phyloP scores from a whole-genome alignment of 768 basidiomycete genomes.

The Mycena pura region DNA sequence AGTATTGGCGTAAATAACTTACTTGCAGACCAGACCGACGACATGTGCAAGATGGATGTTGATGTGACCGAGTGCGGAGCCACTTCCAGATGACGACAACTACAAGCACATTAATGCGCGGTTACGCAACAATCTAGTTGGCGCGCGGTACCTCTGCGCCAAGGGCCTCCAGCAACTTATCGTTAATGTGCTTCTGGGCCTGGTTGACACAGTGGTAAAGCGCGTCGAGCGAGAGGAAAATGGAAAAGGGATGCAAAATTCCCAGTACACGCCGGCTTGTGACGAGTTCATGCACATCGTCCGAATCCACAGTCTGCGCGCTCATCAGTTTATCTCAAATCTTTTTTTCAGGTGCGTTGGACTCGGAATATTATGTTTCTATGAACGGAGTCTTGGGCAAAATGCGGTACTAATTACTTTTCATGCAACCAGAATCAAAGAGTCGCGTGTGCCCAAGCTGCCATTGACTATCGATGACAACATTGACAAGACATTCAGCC shows the following conservation, averaged over 20 bases:
- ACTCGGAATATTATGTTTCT: slow-evolving; percentile 28
- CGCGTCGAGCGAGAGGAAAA: slow-evolving; percentile 32
- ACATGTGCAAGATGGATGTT: too few species aligned
- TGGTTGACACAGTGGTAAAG: slow-evolving; percentile 37
- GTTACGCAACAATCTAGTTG: too few species aligned
- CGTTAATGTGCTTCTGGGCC: slow-evolving; percentile 34
- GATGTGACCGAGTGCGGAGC: too few species aligned
- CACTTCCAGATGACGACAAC: too few species aligned
- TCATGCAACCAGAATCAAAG: background rate
- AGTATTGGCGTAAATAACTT: too few species aligned
- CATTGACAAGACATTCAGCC: slow-evolving; percentile 28
- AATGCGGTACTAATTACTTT: background rate
- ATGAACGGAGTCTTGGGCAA: background rate
- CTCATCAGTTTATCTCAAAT: slow-evolving; percentile 29
- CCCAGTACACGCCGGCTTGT: slow-evolving; percentile 37
- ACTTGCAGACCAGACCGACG: too few species aligned
- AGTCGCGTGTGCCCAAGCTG: slow-evolving; percentile 26
- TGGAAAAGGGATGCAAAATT: slow-evolving; percentile 41
- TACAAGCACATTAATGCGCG: too few species aligned
- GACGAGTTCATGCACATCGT: slow-evolving; percentile 40
- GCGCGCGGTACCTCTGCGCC: too few species aligned
- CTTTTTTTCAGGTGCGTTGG: slow-evolving; percentile 26
- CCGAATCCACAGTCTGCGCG: slow-evolving; percentile 33
- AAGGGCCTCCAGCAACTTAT: too few species aligned
- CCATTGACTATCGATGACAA: slow-evolving; percentile 28